A percentile compares a stretch with the other conserved stretches of the same genome.
Evolutionary conservation across 2,329 filamentous ascomycete genomes (phyloP).

Genomic region (Xylaria sp.): DNA sequence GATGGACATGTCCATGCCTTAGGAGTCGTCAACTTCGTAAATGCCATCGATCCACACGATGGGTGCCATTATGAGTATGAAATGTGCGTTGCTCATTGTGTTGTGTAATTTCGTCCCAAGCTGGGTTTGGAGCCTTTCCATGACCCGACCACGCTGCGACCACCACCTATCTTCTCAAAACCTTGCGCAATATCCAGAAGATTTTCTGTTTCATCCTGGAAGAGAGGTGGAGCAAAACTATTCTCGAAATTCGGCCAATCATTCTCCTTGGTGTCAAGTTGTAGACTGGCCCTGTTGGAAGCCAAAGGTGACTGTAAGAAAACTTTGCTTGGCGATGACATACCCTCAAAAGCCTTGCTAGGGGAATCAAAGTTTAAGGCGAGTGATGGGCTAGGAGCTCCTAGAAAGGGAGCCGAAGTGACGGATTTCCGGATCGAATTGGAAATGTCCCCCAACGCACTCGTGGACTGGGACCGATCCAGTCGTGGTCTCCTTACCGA

Average conservation of each 20-base stretch:
- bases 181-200: conserved; percentile 78
- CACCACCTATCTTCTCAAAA: conserved; percentile 77
- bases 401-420: conserved; percentile 63
- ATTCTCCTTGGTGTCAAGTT: conserved; percentile 48
- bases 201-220: conserved; percentile 69
- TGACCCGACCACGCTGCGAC: conserved; percentile 50
- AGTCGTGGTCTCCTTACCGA: conserved; percentile 68
- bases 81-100: conserved; percentile 16
- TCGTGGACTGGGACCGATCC: conserved; percentile 71
- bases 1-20: conserved; percentile 23
- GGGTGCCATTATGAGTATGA: conserved; percentile 28
- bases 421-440: conserved; percentile 64
- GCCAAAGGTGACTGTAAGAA: conserved; percentile 56
- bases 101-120: conserved; percentile 54
- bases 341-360: conserved; percentile 65
- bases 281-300: conserved; percentile 52
- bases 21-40: conserved; percentile 37
- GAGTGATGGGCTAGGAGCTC: conserved; percentile 57
- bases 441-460: conserved; percentile 70
- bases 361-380: conserved; percentile 63
- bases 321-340: conserved; percentile 67
- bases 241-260: conserved; percentile 61
- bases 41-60: conserved; percentile 40
- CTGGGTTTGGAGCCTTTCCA: conserved; percentile 50
- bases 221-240: conserved; percentile 65